Percentiles rank a stretch among this genome's conserved stretches.
These are phyloP conservation scores for Pezicula radicicola DNA, from an alignment of 2,329 filamentous ascomycete genomes.

Conservation along the genomic window DNA sequence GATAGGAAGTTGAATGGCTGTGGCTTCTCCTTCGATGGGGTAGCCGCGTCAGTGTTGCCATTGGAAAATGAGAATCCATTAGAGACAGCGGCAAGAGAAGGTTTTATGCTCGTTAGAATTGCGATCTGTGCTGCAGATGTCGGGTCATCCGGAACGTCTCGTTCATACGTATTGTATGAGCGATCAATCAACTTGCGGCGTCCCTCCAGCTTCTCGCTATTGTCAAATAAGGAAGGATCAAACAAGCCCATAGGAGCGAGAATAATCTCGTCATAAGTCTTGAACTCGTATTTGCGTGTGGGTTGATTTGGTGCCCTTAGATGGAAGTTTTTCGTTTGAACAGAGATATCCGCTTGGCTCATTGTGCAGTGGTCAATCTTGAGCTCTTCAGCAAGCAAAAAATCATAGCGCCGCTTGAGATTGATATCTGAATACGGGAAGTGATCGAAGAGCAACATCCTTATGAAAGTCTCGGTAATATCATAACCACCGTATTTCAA, in stretches of 20 bases:
- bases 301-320: constrained; percentile 83
- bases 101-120: constrained; percentile 57
- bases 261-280: constrained; percentile 94
- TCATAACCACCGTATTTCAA: constrained; percentile 91
- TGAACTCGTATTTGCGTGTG: constrained; percentile 91
- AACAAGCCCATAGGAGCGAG: constrained; percentile 96
- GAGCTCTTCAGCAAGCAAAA: constrained; percentile 88
- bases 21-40: constrained; percentile 59
- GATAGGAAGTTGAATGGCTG: constrained; percentile 69
- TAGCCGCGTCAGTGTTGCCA: constrained; percentile 46
- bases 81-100: constrained; percentile 45
- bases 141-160: constrained; percentile 83
- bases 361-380: constrained; percentile 93
- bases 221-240: constrained; percentile 83
- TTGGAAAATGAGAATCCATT: constrained; percentile 35
- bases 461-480: constrained; percentile 90
- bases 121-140: constrained; percentile 78
- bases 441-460: constrained; percentile 96
- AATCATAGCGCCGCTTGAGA: constrained; percentile 84
- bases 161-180: constrained; percentile 92
- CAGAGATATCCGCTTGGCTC: constrained; percentile 84
- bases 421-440: constrained; percentile 97
- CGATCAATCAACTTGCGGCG: constrained; percentile 79
- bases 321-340: constrained; percentile 87
- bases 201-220: constrained; percentile 72